Evolutionary conservation across 345 rosid genomes (phyloP), one percentile per base, ranked within the genome.

Genomic region (Euphorbia lathyris): DNA sequence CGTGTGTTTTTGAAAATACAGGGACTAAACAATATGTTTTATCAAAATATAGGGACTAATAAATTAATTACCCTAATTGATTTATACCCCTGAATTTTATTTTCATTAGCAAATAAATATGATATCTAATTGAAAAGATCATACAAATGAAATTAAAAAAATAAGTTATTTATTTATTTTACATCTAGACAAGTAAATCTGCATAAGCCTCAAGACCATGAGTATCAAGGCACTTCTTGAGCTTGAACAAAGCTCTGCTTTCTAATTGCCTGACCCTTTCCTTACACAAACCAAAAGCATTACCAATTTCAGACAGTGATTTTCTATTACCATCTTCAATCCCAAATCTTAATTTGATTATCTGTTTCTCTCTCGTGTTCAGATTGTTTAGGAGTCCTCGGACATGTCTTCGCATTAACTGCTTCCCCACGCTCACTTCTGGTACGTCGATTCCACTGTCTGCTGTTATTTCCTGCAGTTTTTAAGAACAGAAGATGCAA

Each of bases 231-330:
- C 86, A 71, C 63, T 87, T 87, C 84, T 84, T 88, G 63, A 91
- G 92, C 84, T 88, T 90, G 80, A 83, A 78, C 58, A 88, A 52
- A 22, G 97, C 95, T 58, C 88, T 75, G 84, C 77, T 84, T 81
- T 91, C 95, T 72, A 94, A 73, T 63, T 94, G 95, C 60, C 98
- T 75, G 45, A 88, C 92, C 72, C 96, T 79, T 75, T 94, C 96
- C 81, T 84, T 90, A 0, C 90, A 81, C 64, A 94, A 71, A 43
- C 96, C 92, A 53, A 80, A 81, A 30, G 82, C 73, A 43, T 75
- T 74, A 19, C 96, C 97, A 4, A 91, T 80, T 73, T 86, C 97
- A 2, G 89, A 78, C 47, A 91, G 78, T 0, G 97, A 86, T 71
- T 80, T 82, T 70, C 74, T 85, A 48, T 80, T 84, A 0, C 89